Evolutionary conservation across 306 rosid genomes (phyloP).

Genomic region (Trichosanthes cucumerina): DNA sequence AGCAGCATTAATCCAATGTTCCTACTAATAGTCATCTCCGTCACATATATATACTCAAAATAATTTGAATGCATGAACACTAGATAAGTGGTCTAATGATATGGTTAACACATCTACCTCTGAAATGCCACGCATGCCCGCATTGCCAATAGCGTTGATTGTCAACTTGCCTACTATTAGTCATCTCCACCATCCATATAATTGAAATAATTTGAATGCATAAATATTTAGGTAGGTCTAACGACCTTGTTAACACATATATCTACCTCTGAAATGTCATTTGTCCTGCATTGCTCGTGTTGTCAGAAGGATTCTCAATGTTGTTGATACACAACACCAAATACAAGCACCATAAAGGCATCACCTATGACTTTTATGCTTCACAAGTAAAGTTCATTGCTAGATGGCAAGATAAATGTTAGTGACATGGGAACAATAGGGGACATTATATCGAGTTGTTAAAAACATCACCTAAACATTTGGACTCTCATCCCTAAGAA

Average conservation of each 20-base stretch:
- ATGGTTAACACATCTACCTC: background rate
- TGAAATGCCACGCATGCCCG: background rate
- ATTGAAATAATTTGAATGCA: background rate
- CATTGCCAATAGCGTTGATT: background rate
- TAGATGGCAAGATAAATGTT: background rate
- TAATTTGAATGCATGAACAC: background rate
- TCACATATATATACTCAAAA: background rate
- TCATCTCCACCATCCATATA: background rate
- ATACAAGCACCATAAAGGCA: background rate
- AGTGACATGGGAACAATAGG: background rate
- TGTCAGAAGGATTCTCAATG: background rate
- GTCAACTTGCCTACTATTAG: background rate
- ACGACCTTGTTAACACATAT: background rate
- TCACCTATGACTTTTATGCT: background rate
- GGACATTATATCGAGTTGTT: background rate
- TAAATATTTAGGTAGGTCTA: background rate
- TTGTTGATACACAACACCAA: background rate
- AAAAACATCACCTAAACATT: constrained; percentile 3
- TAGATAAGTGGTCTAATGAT: background rate
- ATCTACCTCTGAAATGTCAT: background rate
- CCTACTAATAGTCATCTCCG: background rate
- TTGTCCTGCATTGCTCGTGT: background rate
- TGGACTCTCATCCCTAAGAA: background rate
- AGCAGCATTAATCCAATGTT: background rate
- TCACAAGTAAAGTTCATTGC: background rate